Conservation (phyloP, 805 yeast genomes). For the Metschnikowia kofuensis region DNA sequence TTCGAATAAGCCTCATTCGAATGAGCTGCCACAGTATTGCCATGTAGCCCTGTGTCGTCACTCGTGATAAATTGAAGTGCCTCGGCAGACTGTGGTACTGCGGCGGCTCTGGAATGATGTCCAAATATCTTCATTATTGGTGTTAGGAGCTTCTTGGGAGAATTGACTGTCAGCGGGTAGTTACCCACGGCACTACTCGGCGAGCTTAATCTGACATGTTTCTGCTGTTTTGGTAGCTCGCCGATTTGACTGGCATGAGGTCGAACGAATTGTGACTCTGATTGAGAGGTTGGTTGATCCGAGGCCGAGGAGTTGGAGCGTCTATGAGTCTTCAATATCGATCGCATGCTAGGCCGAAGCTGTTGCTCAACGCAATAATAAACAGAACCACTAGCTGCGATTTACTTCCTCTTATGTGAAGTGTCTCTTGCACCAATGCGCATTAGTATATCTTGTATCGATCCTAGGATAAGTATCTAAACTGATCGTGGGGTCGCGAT, state of each 20-base stretch:
- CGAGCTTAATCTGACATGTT: constrained; percentile 3
- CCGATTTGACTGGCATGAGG: background rate
- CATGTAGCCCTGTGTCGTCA: constrained; percentile 15
- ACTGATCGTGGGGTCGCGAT: background rate
- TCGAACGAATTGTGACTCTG: constrained; percentile 2
- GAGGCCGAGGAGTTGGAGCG: constrained; percentile 18
- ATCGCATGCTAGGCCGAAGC: constrained; percentile 11
- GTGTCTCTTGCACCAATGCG: background rate
- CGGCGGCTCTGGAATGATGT: constrained; percentile 16
- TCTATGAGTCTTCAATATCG: constrained; percentile 18
- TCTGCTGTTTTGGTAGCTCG: background rate
- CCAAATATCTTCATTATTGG: constrained; percentile 35
- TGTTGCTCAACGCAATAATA: too few species aligned
- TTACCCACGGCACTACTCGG: constrained; percentile 10
- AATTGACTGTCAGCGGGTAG: constrained; percentile 14
- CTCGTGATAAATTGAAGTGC: constrained; percentile 9
- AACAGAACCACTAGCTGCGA: too few species aligned
- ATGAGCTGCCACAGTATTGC: background rate
- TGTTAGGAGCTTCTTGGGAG: constrained; percentile 38
- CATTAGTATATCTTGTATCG: background rate
- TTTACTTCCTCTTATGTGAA: too few species aligned
- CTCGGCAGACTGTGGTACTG: constrained; percentile 10
- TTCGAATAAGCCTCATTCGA: background rate
- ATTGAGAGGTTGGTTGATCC: constrained; percentile 9
- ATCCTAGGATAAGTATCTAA: background rate